Evolutionary conservation across 495 filamentous ascomycete species (phyloP), one percentile per base, ranked within the genome.

Genomic region (Jackrogersella minutella): DNA sequence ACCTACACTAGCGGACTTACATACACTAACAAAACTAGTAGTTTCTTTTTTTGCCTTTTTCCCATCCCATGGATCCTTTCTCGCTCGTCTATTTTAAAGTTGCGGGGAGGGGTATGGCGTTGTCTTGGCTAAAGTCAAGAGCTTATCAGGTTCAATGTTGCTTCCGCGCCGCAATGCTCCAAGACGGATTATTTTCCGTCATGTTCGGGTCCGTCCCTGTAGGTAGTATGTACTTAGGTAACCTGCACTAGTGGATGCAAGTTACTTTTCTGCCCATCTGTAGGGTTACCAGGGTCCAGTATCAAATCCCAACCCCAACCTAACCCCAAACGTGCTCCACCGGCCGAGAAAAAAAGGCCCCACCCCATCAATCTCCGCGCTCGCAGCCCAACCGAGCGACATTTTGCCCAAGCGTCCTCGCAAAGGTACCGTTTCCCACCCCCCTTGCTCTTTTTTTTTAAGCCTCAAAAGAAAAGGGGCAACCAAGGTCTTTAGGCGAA

Each of bases 121-220:
- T 3, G 3, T 7, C 7, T 51, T 34, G 17, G 4, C 17, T 34
- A 34, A 13, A 9, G n/a, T n/a, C n/a, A n/a, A n/a, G n/a, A n/a
- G n/a, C n/a, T n/a, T n/a, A n/a, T n/a, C n/a, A n/a, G n/a, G n/a
- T n/a, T n/a, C n/a, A n/a, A n/a, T n/a, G 2, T 9, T 14, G 11
- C 47, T 65, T 58, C 62, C 62, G 62, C 47, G 31, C 39, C 30
- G 52, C 36, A 46, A 46, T 3, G 36, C 21, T 53, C 16, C 33
- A 13, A 16, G 10, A 67, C 64, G 58, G 64, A 67, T 57, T 28
- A 14, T 39, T 17, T 56, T 67, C 64, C 58, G 64, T 67, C 22
- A 24, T 16, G 16, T 7, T n/a, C n/a, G n/a, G n/a, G n/a, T n/a
- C n/a, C n/a, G n/a, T n/a, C n/a, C n/a, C n/a, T n/a, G n/a, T n/a